Conservation (phyloP, 495 filamentous ascomycete genomes). For the Lasiosphaeria ovina region DNA sequence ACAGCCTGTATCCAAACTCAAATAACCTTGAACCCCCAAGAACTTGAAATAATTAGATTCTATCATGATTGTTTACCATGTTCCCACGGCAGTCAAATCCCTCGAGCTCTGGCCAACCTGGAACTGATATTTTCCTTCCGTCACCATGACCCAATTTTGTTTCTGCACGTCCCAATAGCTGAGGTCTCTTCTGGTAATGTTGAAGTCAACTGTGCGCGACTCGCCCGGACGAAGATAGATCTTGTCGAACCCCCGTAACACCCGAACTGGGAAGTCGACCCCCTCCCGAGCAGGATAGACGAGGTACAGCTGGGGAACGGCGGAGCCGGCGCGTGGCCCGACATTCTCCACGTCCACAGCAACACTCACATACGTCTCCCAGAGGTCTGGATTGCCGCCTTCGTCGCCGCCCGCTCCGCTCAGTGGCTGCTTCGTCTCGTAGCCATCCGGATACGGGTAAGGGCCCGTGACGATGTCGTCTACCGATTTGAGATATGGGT, state of each 20-base stretch:
- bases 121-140: conserved; percentile 46
- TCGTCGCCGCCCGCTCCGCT: conserved; percentile 75
- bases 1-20: too few species aligned
- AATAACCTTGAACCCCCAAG: too few species aligned
- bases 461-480: conserved; percentile 54
- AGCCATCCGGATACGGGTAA: conserved; percentile 74
- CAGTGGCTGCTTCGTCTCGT: conserved; percentile 50
- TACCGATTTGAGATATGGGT: conserved; percentile 71
- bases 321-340: conserved; percentile 61
- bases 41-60: not conserved
- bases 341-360: conserved; percentile 69
- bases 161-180: conserved; percentile 74
- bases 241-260: conserved; percentile 83
- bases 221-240: conserved; percentile 57
- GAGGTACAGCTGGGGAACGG: conserved; percentile 83
- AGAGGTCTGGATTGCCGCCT: conserved; percentile 85
- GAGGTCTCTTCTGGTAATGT: conserved; percentile 71
- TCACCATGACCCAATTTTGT: conserved; percentile 82
- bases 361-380: conserved; percentile 62
- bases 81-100: conserved; percentile 17
- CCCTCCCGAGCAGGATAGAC: conserved; percentile 56
- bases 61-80: not conserved
- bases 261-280: conserved; percentile 72
- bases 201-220: conserved; percentile 59
- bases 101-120: conserved; percentile 46